These are phyloP conservation scores for Sedum album DNA, from an alignment of 164 flowering plant genomes.

Conservation along the genomic window DNA sequence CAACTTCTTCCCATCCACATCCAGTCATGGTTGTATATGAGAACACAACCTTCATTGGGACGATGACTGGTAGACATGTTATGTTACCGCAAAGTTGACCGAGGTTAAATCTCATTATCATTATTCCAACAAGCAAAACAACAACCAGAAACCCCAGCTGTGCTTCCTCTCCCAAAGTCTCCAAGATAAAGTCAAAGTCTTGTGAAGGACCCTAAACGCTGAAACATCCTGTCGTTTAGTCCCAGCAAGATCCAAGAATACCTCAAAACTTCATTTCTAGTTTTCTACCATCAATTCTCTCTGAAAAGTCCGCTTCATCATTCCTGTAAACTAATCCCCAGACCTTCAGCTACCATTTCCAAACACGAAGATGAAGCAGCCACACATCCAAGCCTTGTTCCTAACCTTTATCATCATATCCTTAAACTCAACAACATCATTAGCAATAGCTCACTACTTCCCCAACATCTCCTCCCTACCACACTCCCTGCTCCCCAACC, in stretches of 20 bases:
- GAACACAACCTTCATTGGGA: too few relatives aligned
- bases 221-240: background rate
- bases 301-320: background rate
- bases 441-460: slow-evolving; percentile 14
- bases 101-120: too few relatives aligned
- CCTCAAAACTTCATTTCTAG: too few relatives aligned
- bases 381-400: background rate
- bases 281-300: background rate
- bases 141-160: background rate
- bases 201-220: too few relatives aligned
- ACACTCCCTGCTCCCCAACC: slow-evolving; percentile 12
- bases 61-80: background rate
- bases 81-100: too few relatives aligned
- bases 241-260: background rate
- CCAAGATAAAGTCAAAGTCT: background rate
- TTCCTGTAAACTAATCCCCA: background rate
- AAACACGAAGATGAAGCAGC: background rate
- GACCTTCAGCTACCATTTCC: background rate
- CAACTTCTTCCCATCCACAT: background rate
- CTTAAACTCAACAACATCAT: background rate
- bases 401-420: background rate
- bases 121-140: too few relatives aligned
- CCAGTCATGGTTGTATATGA: background rate
- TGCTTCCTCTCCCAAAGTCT: too few relatives aligned
- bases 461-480: slow-evolving; percentile 26